Conservation (phyloP, 257 asterid genomes). For the Rauvolfia tetraphylla region DNA sequence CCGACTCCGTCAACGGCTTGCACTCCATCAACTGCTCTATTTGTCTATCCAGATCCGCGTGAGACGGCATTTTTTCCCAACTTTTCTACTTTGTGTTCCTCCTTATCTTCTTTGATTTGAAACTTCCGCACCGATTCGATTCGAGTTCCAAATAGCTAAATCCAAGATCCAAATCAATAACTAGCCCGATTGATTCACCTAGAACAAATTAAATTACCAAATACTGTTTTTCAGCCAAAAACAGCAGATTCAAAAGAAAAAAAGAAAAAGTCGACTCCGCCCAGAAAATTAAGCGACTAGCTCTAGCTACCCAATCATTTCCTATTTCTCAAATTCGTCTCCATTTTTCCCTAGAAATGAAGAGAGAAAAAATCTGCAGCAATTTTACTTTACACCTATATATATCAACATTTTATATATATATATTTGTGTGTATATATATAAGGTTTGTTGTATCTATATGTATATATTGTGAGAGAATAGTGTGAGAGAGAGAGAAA, state of each 20-base stretch:
- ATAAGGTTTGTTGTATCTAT: slow-evolving; percentile 18
- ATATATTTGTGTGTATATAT: not conserved
- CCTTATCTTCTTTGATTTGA: slow-evolving; percentile 31
- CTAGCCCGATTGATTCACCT: not conserved
- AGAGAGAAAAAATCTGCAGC: slow-evolving; percentile 10
- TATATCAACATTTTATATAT: not conserved
- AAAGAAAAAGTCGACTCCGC: not conserved
- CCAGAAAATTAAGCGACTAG: slow-evolving; percentile 4
- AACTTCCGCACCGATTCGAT: slow-evolving; percentile 6
- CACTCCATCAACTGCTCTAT: slow-evolving; percentile 85
- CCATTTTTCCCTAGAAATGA: slow-evolving; percentile 5
- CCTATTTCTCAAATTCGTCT: slow-evolving; percentile 22
- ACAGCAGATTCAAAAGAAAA: not conserved
- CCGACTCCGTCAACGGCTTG: slow-evolving; percentile 71
- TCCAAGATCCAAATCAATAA: slow-evolving; percentile 5
- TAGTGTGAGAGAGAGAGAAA: slow-evolving; percentile 2
- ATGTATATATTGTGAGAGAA: slow-evolving; percentile 8
- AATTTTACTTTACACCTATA: not conserved
- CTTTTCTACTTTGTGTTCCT: not conserved
- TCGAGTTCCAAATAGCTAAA: not conserved
- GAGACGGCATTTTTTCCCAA: slow-evolving; percentile 59
- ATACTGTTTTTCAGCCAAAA: not conserved
- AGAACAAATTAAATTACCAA: slow-evolving; percentile 15
- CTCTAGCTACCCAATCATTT: slow-evolving; percentile 16
- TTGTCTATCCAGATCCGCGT: slow-evolving; percentile 81